A percentile compares a stretch with the other conserved stretches of the same genome.
Evolutionary conservation across 441 rosid species (phyloP).

Genomic region (Erodium texanum): DNA sequence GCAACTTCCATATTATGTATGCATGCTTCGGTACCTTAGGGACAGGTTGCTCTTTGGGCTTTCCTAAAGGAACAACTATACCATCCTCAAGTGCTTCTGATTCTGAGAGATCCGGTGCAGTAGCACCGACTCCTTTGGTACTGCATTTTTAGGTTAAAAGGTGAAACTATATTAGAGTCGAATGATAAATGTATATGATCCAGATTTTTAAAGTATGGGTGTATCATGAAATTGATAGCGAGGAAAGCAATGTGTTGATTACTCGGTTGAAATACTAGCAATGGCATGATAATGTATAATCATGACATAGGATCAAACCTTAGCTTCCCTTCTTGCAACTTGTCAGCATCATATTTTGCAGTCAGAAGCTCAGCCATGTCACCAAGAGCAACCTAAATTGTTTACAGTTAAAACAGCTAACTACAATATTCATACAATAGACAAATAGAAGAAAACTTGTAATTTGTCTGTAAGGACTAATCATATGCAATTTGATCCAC

Average conservation of each 20-base stretch:
- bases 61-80: constrained; percentile 63
- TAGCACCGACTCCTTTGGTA: constrained; percentile 74
- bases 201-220: not conserved
- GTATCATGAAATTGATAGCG: not conserved
- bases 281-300: not conserved
- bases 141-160: constrained; percentile 30
- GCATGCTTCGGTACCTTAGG: constrained; percentile 32
- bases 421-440: not conserved
- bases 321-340: constrained; percentile 63
- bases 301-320: constrained; percentile 35
- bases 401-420: constrained; percentile 9
- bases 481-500: not conserved
- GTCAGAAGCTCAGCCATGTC: constrained; percentile 66
- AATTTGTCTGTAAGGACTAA: too few relatives aligned
- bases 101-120: constrained; percentile 58
- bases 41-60: constrained; percentile 36
- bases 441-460: not conserved
- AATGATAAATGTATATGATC: too few relatives aligned
- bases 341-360: constrained; percentile 61
- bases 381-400: constrained; percentile 73
- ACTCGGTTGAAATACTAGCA: not conserved
- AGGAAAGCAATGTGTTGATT: constrained; percentile 3
- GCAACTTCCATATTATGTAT: too few relatives aligned
- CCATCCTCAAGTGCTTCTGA: constrained; percentile 55
- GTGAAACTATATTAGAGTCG: constrained; percentile 4